A percentile compares a stretch with the other conserved stretches of the same genome.
Evolutionary conservation across 2,329 filamentous ascomycete genomes (phyloP).

Genomic region (Beauveria rudraprayagi): DNA sequence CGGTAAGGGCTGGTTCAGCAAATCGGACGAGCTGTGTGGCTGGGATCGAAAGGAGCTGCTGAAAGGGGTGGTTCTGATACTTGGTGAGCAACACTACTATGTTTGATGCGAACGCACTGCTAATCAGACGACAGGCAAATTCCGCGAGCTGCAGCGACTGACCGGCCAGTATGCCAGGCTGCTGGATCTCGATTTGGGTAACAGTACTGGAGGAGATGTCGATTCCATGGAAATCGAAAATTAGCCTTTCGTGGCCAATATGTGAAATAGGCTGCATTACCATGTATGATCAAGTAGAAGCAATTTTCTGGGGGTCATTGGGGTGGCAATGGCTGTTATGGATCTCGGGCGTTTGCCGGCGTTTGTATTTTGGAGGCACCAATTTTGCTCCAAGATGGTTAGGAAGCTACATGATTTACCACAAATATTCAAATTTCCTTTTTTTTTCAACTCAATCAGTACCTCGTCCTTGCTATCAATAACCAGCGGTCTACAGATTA

Average conservation of each 20-base stretch:
- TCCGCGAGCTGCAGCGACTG: slow-evolving; percentile 84
- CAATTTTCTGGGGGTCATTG: background rate
- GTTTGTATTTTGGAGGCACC: slow-evolving; percentile 3
- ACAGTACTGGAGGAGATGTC: slow-evolving; percentile 32
- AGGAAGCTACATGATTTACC: background rate
- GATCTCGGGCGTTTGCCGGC: slow-evolving; percentile 9
- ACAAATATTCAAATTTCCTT: background rate
- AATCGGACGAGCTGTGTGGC: slow-evolving; percentile 70
- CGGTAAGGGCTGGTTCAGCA: slow-evolving; percentile 55
- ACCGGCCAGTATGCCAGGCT: slow-evolving; percentile 90
- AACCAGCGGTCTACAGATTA: background rate
- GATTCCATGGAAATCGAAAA: slow-evolving; percentile 36
- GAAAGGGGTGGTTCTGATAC: slow-evolving; percentile 83
- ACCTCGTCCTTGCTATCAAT: background rate
- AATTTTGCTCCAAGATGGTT: background rate
- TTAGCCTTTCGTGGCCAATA: slow-evolving; percentile 12
- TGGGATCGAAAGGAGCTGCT: slow-evolving; percentile 84
- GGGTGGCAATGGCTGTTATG: background rate
- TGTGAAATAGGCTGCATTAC: background rate
- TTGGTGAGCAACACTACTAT: slow-evolving; percentile 56
- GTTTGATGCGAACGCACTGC: slow-evolving; percentile 10
- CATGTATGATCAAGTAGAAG: slow-evolving; percentile 9
- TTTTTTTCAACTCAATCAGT: background rate
- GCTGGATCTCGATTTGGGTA: slow-evolving; percentile 53
- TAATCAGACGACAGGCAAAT: slow-evolving; percentile 62